phyloP scores from a whole-genome alignment of 2,329 filamentous ascomycete species.

The Paraconiothyrium brasiliense region DNA sequence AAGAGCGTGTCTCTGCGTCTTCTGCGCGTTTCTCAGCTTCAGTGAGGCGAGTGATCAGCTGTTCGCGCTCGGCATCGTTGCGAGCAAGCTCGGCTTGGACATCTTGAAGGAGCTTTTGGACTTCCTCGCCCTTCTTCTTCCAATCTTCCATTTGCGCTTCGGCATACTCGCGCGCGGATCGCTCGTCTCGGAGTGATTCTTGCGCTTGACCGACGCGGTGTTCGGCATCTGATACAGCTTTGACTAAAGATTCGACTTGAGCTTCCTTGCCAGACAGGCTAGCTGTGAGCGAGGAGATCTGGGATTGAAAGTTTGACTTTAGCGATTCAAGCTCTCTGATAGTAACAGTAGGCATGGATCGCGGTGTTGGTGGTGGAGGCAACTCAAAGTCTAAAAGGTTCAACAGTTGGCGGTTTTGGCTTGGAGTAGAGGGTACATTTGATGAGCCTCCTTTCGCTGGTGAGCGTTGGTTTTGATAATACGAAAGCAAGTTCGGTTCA shows the following conservation, averaged over 20 bases:
- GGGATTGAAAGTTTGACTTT: constrained; percentile 88
- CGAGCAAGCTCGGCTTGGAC: constrained; percentile 83
- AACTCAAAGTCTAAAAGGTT: constrained; percentile 83
- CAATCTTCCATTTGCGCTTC: constrained; percentile 80
- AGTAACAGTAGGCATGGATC: constrained; percentile 89
- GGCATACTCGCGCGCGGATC: constrained; percentile 73
- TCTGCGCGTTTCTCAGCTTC: constrained; percentile 78
- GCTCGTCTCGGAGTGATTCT: constrained; percentile 83
- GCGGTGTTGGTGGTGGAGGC: constrained; percentile 89
- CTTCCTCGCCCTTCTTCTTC: constrained; percentile 85
- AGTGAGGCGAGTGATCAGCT: constrained; percentile 76
- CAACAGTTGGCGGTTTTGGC: constrained; percentile 43
- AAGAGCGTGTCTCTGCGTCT: constrained; percentile 77
- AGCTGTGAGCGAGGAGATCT: constrained; percentile 93
- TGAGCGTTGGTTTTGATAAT: constrained; percentile 45
- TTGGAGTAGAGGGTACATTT: constrained; percentile 41
- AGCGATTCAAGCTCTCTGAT: constrained; percentile 91
- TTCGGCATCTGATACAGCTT: constrained; percentile 88
- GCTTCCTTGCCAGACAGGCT: constrained; percentile 93
- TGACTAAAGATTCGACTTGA: constrained; percentile 86
- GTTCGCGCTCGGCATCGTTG: constrained; percentile 81
- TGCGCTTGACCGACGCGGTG: constrained; percentile 87
- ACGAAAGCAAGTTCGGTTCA: constrained; percentile 61
- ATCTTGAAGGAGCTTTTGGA: constrained; percentile 81
- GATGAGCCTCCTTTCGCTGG: constrained; percentile 39